Evolutionary conservation across 257 asterid species (phyloP).

Genomic region (Fraxinus pennsylvanica): DNA sequence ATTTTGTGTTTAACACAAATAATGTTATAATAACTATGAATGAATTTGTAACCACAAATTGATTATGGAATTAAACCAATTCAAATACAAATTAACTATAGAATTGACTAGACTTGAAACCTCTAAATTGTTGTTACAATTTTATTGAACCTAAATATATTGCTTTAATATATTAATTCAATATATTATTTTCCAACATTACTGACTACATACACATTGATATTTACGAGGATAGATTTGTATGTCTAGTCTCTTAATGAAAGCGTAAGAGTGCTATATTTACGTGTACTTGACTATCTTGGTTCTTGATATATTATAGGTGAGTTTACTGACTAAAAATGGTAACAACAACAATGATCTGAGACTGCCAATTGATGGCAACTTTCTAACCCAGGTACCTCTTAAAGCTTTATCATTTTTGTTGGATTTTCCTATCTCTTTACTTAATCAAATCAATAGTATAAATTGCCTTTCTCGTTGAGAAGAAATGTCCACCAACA

Average conservation of each 20-base stretch:
- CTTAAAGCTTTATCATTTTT: not conserved
- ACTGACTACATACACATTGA: too few species aligned
- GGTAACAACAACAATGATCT: constrained; percentile 49
- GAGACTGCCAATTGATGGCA: constrained; percentile 43
- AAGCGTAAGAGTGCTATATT: not conserved
- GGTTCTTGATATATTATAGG: constrained; percentile 13
- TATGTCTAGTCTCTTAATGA: constrained; percentile 6
- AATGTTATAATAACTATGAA: too few species aligned
- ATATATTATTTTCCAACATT: too few species aligned
- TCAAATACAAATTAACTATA: too few species aligned
- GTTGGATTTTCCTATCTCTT: too few species aligned
- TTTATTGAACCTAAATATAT: too few species aligned
- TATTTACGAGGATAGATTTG: constrained; percentile 44
- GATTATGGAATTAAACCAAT: too few species aligned
- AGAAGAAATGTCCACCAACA: not conserved
- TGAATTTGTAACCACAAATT: too few species aligned
- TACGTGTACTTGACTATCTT: not conserved
- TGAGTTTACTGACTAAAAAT: constrained; percentile 42
- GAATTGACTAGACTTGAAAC: too few species aligned
- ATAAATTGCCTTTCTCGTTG: not conserved
- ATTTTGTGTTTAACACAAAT: too few species aligned
- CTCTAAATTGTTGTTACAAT: too few species aligned
- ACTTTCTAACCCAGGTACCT: constrained; percentile 37
- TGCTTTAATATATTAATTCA: too few species aligned
- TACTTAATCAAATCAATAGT: not conserved